Evolutionary conservation across 176 grass and related monocot species (phyloP).

Genomic region (Oryza meridionalis): DNA sequence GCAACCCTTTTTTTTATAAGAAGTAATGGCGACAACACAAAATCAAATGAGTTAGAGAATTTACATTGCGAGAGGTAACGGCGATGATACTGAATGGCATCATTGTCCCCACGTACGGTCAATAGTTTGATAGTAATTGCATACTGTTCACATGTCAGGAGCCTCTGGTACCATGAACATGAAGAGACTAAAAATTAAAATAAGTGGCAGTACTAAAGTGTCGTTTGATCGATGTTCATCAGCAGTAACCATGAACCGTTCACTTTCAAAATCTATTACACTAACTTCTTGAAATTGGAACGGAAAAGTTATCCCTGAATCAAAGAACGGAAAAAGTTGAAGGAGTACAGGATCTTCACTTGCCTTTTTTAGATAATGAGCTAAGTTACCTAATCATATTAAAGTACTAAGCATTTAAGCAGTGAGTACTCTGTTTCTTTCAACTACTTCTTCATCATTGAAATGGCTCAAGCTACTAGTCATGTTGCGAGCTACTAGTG

Average conservation of each 20-base stretch:
- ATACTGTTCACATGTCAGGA: slow-evolving; percentile 84
- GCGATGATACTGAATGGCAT: slow-evolving; percentile 53
- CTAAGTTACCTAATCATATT: background rate
- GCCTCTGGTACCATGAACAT: slow-evolving; percentile 70
- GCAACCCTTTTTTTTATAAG: background rate
- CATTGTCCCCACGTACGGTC: slow-evolving; percentile 44
- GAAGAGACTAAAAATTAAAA: slow-evolving; percentile 4
- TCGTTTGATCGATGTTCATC: background rate
- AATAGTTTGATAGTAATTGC: slow-evolving; percentile 48
- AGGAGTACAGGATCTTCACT: background rate
- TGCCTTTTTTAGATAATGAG: too few relatives aligned
- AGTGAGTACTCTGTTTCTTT: background rate
- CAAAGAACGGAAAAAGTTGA: background rate
- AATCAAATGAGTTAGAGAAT: slow-evolving; percentile 26
- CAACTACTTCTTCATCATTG: background rate
- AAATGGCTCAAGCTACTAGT: background rate
- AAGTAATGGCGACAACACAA: background rate
- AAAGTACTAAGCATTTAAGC: background rate
- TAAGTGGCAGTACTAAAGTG: background rate
- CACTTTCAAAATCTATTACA: background rate
- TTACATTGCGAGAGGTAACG: slow-evolving; percentile 72
- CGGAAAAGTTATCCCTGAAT: background rate
- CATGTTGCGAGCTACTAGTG: too few relatives aligned
- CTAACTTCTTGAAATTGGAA: background rate
- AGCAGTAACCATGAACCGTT: background rate